Evolutionary conservation across 2,329 filamentous ascomycete species (phyloP).

Genomic region (Knufia fluminis): DNA sequence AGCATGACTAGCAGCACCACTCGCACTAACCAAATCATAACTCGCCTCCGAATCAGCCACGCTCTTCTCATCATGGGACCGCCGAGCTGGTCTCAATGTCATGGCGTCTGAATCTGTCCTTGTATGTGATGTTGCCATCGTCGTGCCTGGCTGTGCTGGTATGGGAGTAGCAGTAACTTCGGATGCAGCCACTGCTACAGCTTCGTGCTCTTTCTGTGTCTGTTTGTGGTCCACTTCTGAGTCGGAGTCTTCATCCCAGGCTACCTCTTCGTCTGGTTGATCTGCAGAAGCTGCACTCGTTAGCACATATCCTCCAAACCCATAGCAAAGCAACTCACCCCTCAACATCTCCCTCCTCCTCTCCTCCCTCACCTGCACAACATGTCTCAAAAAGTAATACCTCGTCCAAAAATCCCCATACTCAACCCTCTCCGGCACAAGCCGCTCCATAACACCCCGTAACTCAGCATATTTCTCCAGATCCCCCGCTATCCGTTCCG

Average conservation of each 20-base stretch:
- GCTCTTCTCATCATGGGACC: slow-evolving; percentile 79
- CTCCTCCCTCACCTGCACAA: slow-evolving; percentile 87
- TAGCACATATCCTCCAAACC: slow-evolving; percentile 21
- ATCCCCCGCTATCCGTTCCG: slow-evolving; percentile 70
- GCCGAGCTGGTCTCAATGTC: slow-evolving; percentile 54
- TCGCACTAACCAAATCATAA: slow-evolving; percentile 90
- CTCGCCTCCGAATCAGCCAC: slow-evolving; percentile 89
- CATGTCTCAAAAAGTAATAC: slow-evolving; percentile 89
- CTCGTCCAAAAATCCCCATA: slow-evolving; percentile 87
- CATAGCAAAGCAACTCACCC: slow-evolving; percentile 48
- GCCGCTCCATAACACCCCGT: slow-evolving; percentile 80
- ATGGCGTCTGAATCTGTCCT: slow-evolving; percentile 24
- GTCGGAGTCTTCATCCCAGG: slow-evolving; percentile 64
- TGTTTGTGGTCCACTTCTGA: slow-evolving; percentile 40
- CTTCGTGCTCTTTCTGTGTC: slow-evolving; percentile 34
- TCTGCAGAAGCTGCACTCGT: slow-evolving; percentile 39
- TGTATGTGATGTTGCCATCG: slow-evolving; percentile 23
- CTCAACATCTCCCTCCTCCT: slow-evolving; percentile 82
- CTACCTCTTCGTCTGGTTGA: slow-evolving; percentile 63
- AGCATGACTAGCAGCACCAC: slow-evolving; percentile 67
- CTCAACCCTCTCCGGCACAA: slow-evolving; percentile 86
- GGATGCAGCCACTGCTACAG: slow-evolving; percentile 25
- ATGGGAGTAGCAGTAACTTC: background rate
- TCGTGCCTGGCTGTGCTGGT: slow-evolving; percentile 18
- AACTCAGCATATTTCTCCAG: slow-evolving; percentile 80